phyloP scores from a whole-genome alignment of 2,329 filamentous ascomycete species.

The Aureobasidium musti region DNA sequence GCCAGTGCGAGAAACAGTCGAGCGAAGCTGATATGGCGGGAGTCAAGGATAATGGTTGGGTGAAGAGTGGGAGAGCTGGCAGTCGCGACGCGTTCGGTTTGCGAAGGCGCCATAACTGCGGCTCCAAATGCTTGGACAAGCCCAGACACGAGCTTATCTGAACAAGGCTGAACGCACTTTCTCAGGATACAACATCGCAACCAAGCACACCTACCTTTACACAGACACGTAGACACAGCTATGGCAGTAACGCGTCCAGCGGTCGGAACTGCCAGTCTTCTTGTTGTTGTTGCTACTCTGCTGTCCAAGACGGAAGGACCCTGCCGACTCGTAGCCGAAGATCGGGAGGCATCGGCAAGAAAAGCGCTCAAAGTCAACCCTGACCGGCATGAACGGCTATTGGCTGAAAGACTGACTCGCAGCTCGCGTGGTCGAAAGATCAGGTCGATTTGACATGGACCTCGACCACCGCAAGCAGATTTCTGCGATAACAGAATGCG shows the following conservation, averaged over 20 bases:
- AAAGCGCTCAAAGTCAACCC: constrained; percentile 1
- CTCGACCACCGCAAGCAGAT: no score
- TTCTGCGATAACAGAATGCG: neutral
- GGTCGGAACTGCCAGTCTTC: neutral
- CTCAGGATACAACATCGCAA: neutral
- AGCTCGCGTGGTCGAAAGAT: neutral
- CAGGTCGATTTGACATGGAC: neutral
- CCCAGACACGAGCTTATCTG: constrained; percentile 5
- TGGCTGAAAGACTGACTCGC: neutral
- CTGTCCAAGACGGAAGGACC: constrained; percentile 5
- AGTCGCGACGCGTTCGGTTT: neutral
- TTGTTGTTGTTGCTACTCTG: neutral
- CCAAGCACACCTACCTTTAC: no score
- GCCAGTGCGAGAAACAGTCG: neutral
- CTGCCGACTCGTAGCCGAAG: constrained; percentile 23
- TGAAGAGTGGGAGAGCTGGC: neutral
- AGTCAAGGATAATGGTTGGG: neutral
- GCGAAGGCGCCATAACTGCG: constrained; percentile 3
- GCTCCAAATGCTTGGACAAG: constrained; percentile 14
- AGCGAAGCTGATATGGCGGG: neutral
- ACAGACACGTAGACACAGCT: neutral
- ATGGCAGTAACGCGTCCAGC: neutral
- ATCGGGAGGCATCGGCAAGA: constrained; percentile 12
- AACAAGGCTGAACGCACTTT: neutral
- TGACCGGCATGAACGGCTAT: neutral